Evolutionary conservation across 2,329 filamentous ascomycete genomes (phyloP).

Genomic region (Trichoderma gracile): DNA sequence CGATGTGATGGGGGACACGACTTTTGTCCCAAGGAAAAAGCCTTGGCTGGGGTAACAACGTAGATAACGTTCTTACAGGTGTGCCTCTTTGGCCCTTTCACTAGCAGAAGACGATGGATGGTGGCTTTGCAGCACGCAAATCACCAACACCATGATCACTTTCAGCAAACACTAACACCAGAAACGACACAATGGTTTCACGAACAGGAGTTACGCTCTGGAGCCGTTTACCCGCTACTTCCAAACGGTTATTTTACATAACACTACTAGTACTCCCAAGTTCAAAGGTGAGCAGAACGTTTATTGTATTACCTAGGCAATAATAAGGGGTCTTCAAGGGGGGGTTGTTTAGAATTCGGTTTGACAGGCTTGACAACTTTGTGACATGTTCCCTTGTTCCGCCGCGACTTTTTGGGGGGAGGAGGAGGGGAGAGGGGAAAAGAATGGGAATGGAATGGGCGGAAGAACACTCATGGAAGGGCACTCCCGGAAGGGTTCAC

Average conservation of each 20-base stretch:
- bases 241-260: neutral
- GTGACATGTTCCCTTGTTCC: conserved; percentile 2
- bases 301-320: neutral
- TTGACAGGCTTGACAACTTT: conserved; percentile 11
- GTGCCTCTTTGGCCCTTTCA: too few relatives aligned
- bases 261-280: neutral
- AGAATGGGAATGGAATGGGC: neutral
- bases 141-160: too few relatives aligned
- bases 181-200: too few relatives aligned
- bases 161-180: too few relatives aligned
- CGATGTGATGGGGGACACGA: too few relatives aligned
- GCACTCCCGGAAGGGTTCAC: conserved; percentile 1
- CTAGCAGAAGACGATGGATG: too few relatives aligned
- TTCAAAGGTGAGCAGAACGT: neutral
- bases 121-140: neutral
- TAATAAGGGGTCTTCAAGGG: neutral
- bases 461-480: conserved; percentile 13
- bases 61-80: conserved; percentile 17
- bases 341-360: neutral
- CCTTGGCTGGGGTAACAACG: neutral
- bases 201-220: conserved; percentile 14
- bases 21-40: too few relatives aligned
- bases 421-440: neutral
- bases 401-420: neutral
- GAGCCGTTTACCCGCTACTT: conserved; percentile 5